Evolutionary conservation across 805 yeast genomes (phyloP), one percentile per base, ranked within the genome.

Genomic region (Myxozyma melibiosi): DNA sequence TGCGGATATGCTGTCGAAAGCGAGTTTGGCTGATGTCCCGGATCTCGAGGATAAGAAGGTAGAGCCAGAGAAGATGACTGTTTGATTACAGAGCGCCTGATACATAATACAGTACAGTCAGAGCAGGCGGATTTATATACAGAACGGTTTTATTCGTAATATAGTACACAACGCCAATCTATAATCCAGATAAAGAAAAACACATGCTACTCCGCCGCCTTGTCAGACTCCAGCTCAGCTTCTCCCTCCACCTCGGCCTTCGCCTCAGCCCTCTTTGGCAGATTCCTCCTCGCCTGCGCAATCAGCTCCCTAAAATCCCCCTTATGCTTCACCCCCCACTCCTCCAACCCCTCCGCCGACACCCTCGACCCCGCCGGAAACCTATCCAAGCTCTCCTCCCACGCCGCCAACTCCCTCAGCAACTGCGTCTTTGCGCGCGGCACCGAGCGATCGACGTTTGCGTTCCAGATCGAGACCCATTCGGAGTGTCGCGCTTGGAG

Each of bases 401-500:
- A 87, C 65, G 83, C 82, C 22, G 72, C 69, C 37, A 91, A 74
- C 50, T 79, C 79, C 51, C 78, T 81, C 46, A 81, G 74, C 47
- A 91, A 70, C 4, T 80, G 79, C 37, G 74, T 72, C 22, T 82
- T 84, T 25, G 81, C 71, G 3, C 80, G 80, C 0, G 96, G 96
- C 30, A 75, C 77, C 34, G 80, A 73, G 4, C 90, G 80, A 67
- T 90, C 96, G 41, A 84, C 78, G 66, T 90, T 90, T 11, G 96
- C 84, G 67, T 91, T 91, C 83, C 85, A 86, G 9, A 90, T 67
- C 31, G 84, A 81, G 54, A 86, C 82, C 74, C 84, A 91, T 63
- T 90, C 92, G 60, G 82, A 84, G 67, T 87, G 87, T 39, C 98
- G 73, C 18, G 79, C 72, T 58, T 88, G 91, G 64, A 90, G 66